These are phyloP conservation scores for Mycena pura DNA, from an alignment of 768 basidiomycete genomes.

Conservation along the genomic window DNA sequence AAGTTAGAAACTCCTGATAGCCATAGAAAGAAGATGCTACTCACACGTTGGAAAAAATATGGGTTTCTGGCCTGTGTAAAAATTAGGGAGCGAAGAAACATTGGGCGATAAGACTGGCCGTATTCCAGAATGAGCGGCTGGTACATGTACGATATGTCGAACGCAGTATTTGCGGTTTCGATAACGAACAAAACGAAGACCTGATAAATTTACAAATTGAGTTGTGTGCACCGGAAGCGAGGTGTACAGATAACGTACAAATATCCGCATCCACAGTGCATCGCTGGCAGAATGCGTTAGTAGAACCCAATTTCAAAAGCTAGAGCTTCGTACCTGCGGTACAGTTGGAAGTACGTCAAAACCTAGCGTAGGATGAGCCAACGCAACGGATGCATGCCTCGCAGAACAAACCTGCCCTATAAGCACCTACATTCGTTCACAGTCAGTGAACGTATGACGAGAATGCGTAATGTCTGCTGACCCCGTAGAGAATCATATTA, in stretches of 20 bases:
- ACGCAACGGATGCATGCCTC: no score
- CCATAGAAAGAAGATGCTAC: neutral
- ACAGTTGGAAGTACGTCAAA: constrained; percentile 45
- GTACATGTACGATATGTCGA: constrained; percentile 53
- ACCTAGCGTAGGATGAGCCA: constrained; percentile 19
- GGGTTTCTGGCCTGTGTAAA: constrained; percentile 7
- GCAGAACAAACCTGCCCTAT: constrained; percentile 41
- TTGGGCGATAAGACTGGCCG: constrained; percentile 29
- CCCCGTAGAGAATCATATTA: constrained; percentile 56
- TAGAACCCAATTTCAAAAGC: neutral
- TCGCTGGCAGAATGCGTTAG: constrained; percentile 39
- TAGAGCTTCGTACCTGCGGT: constrained; percentile 40
- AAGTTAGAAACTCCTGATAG: no score
- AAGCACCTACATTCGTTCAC: constrained; percentile 36
- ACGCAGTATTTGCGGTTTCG: constrained; percentile 51
- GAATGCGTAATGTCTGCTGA: constrained; percentile 30
- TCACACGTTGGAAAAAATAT: constrained; percentile 25
- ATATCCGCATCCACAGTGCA: constrained; percentile 46
- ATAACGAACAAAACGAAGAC: constrained; percentile 50
- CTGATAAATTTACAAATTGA: constrained; percentile 28
- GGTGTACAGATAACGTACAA: constrained; percentile 35
- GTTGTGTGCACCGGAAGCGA: neutral
- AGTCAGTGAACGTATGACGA: neutral
- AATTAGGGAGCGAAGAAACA: neutral
- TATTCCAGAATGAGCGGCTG: constrained; percentile 53